Evolutionary conservation across 176 grass and related monocot species (phyloP).

Genomic region (Aechmea fasciata): DNA sequence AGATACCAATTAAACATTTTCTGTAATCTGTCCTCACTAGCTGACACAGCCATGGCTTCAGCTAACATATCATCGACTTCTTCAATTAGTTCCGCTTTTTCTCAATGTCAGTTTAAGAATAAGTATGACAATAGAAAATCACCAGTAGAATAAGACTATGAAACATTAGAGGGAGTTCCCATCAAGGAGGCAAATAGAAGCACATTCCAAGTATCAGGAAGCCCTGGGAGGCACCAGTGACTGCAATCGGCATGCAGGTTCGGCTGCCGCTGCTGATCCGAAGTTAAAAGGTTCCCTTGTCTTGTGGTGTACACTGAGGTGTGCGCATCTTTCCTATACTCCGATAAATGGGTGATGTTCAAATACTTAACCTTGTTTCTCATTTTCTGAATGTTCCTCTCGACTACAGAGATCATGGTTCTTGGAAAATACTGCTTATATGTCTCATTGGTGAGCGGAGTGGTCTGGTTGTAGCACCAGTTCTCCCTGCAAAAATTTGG

Average conservation of each 20-base stretch:
- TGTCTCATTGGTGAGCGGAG: slow-evolving; percentile 17
- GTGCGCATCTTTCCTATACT: slow-evolving; percentile 34
- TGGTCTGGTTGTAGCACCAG: slow-evolving; percentile 45
- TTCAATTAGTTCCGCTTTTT: too few species aligned
- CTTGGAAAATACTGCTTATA: slow-evolving; percentile 27
- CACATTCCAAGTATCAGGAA: slow-evolving; percentile 45
- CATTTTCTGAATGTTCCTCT: slow-evolving; percentile 20
- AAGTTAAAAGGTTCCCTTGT: slow-evolving; percentile 25
- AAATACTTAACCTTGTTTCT: slow-evolving; percentile 24
- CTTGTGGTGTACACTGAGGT: slow-evolving; percentile 32
- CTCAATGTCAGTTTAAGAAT: too few species aligned
- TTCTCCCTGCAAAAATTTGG: slow-evolving; percentile 20
- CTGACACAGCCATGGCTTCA: too few species aligned
- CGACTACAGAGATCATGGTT: slow-evolving; percentile 12
- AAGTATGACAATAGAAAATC: too few species aligned
- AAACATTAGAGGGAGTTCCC: slow-evolving; percentile 11
- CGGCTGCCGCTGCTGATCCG: slow-evolving; percentile 22
- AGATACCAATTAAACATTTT: too few species aligned
- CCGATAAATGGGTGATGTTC: slow-evolving; percentile 32
- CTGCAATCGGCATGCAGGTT: slow-evolving; percentile 33
- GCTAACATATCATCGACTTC: too few species aligned
- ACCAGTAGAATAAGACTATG: neutral
- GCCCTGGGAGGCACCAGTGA: slow-evolving; percentile 51
- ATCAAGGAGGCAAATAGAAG: slow-evolving; percentile 37
- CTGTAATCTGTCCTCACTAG: too few species aligned